A percentile compares a stretch with the other conserved stretches of the same genome.
phyloP scores from a whole-genome alignment of 768 basidiomycete species.

The Agaricus subrufescens region DNA sequence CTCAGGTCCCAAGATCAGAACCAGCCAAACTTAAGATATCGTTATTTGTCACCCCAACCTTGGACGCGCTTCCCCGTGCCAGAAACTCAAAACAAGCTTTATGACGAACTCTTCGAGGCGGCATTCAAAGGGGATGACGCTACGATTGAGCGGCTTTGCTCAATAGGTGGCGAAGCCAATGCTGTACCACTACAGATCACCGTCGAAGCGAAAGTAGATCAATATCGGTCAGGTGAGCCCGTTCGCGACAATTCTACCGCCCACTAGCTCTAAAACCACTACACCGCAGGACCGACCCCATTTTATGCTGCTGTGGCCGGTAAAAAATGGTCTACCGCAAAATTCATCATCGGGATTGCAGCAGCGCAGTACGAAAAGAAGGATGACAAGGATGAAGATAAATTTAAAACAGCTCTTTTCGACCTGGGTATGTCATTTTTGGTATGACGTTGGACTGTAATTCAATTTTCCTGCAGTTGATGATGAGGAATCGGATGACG shows the following conservation, averaged over 20 bases:
- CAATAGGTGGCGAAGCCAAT: constrained; percentile 32
- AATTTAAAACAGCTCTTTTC: constrained; percentile 28
- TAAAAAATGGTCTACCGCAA: constrained; percentile 53
- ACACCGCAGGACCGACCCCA: constrained; percentile 39
- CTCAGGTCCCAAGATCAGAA: too few species aligned
- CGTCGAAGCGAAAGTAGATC: constrained; percentile 23
- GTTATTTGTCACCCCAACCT: constrained; percentile 5
- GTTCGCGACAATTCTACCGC: neutral
- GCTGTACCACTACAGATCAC: constrained; percentile 38
- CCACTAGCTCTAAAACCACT: neutral
- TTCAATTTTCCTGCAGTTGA: constrained; percentile 18
- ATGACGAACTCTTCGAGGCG: constrained; percentile 56
- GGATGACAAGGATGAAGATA: constrained; percentile 25
- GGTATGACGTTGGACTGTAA: neutral
- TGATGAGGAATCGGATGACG: constrained; percentile 29
- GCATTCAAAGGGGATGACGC: constrained; percentile 48
- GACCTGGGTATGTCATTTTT: constrained; percentile 24
- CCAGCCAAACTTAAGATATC: constrained; percentile 9
- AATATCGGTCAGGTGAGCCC: constrained; percentile 19
- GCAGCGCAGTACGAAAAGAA: constrained; percentile 46
- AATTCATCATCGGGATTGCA: constrained; percentile 54
- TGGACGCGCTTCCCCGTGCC: constrained; percentile 27
- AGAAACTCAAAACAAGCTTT: constrained; percentile 28
- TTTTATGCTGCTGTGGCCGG: constrained; percentile 44
- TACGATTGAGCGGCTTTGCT: constrained; percentile 46